phyloP scores from a whole-genome alignment of 805 yeast species.

The Lipomyces lipofer region DNA sequence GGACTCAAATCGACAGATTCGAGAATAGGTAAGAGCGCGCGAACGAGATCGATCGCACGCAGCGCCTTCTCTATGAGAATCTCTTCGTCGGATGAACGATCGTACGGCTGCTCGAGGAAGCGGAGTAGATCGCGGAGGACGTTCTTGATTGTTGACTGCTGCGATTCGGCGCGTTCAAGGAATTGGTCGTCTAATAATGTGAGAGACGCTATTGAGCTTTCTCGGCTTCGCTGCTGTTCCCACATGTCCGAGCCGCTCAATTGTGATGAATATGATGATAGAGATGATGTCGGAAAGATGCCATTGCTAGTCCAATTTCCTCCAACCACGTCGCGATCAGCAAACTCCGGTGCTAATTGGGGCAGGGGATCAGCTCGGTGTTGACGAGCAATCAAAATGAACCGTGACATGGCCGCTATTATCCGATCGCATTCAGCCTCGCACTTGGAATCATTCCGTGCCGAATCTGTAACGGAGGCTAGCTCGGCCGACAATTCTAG shows the following conservation, averaged over 20 bases:
- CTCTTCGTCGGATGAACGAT: conserved; percentile 11
- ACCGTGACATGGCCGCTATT: conserved; percentile 5
- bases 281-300: neutral
- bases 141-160: conserved; percentile 6
- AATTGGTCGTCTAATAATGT: conserved; percentile 15
- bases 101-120: conserved; percentile 20
- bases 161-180: conserved; percentile 10
- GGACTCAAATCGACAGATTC: conserved; percentile 36
- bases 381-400: conserved; percentile 8
- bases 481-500: conserved; percentile 14
- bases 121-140: conserved; percentile 17
- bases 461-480: neutral
- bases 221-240: conserved; percentile 5
- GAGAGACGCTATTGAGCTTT: conserved; percentile 8
- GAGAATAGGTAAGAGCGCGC: conserved; percentile 42
- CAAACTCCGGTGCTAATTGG: neutral
- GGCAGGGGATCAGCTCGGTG: conserved; percentile 4
- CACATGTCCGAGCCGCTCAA: conserved; percentile 5
- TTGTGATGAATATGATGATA: neutral
- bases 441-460: neutral
- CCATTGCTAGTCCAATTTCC: conserved; percentile 17
- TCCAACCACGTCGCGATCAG: conserved; percentile 8
- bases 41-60: conserved; percentile 18
- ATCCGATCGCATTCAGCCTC: conserved; percentile 12
- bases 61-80: conserved; percentile 14